phyloP scores from a whole-genome alignment of 2,329 filamentous ascomycete genomes.

The Colletotrichum limetticola region DNA sequence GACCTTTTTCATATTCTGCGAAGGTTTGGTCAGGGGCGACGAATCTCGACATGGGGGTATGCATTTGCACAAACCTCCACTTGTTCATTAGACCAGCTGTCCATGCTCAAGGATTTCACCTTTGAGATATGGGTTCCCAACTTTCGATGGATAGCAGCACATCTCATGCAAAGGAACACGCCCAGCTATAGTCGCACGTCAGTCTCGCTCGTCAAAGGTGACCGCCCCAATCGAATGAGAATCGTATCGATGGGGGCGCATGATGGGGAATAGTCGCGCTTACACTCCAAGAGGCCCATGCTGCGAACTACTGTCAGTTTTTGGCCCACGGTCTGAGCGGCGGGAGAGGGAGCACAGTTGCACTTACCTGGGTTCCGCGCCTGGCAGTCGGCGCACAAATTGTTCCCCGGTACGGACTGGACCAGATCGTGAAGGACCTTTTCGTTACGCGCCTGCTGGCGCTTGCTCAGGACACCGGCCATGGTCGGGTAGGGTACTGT shows the following conservation, averaged over 20 bases:
- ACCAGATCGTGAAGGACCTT: slow-evolving; percentile 90
- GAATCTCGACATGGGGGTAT: background rate
- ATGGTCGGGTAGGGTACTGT: slow-evolving; percentile 53
- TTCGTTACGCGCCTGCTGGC: slow-evolving; percentile 98
- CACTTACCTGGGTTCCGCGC: slow-evolving; percentile 85
- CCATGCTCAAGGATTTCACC: slow-evolving; percentile 98
- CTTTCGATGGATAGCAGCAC: slow-evolving; percentile 94
- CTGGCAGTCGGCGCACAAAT: slow-evolving; percentile 92
- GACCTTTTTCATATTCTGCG: slow-evolving; percentile 90
- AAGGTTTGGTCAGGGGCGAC: background rate
- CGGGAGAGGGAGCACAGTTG: background rate
- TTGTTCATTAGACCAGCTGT: slow-evolving; percentile 95
- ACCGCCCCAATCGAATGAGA: background rate
- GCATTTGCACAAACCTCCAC: slow-evolving; percentile 77
- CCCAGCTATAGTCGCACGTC: slow-evolving; percentile 72
- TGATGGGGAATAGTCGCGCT: slow-evolving; percentile 46
- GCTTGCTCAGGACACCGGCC: slow-evolving; percentile 86
- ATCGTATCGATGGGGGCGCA: slow-evolving; percentile 9
- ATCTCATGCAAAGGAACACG: slow-evolving; percentile 97
- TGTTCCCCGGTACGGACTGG: slow-evolving; percentile 85
- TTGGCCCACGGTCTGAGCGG: slow-evolving; percentile 3
- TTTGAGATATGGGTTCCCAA: slow-evolving; percentile 98
- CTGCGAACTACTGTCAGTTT: slow-evolving; percentile 53
- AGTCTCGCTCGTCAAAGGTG: slow-evolving; percentile 8
- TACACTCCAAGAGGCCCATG: slow-evolving; percentile 98